These are phyloP conservation scores for Anaeromyces robustus DNA, from an alignment of 192 early-diverging fungal species.

Conservation along the genomic window DNA sequence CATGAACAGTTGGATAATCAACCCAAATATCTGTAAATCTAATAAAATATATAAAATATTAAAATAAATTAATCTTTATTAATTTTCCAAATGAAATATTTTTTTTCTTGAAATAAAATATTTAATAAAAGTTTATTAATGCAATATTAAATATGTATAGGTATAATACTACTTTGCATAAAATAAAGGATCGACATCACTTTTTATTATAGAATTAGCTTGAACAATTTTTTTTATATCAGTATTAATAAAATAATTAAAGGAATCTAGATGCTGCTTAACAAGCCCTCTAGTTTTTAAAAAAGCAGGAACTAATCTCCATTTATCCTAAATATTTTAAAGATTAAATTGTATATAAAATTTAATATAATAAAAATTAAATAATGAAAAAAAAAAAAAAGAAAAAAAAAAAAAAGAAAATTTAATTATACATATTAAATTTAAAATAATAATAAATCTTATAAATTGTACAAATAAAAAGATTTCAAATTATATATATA, in stretches of 20 bases:
- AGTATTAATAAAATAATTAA: constrained; percentile 94
- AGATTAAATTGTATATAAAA: background rate
- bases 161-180: constrained; percentile 53
- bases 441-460: too few relatives aligned
- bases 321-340: constrained; percentile 63
- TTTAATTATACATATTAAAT: background rate
- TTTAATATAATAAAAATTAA: background rate
- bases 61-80: too few relatives aligned
- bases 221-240: constrained; percentile 87
- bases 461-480: too few relatives aligned
- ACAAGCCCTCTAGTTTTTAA: constrained; percentile 92
- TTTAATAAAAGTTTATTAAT: too few relatives aligned
- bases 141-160: too few relatives aligned
- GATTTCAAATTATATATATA: too few relatives aligned
- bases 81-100: too few relatives aligned
- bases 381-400: background rate
- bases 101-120: too few relatives aligned
- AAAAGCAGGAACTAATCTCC: constrained; percentile 93
- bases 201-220: constrained; percentile 76
- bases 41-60: background rate
- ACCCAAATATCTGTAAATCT: constrained; percentile 82
- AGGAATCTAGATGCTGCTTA: constrained; percentile 98
- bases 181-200: constrained; percentile 86
- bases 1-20: constrained; percentile 59
- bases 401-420: too few relatives aligned